Evolutionary conservation across 2,329 filamentous ascomycete genomes (phyloP).

Genomic region (Fusarium praegraminearum): DNA sequence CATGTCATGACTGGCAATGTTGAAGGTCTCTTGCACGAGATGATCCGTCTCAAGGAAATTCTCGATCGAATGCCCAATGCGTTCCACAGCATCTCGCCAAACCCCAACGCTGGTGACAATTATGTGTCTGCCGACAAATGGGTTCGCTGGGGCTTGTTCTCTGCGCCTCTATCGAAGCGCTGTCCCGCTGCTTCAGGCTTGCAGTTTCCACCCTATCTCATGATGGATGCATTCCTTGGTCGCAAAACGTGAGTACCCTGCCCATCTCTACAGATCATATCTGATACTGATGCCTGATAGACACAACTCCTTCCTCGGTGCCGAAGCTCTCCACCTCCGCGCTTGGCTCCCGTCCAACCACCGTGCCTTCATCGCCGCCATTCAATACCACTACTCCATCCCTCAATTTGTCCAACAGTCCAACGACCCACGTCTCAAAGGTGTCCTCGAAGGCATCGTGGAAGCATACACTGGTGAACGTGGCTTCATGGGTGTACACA

Average conservation of each 20-base stretch:
- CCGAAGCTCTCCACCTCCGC: conserved; percentile 64
- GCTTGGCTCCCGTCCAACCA: conserved; percentile 67
- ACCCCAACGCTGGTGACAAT: conserved; percentile 64
- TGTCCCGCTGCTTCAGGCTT: conserved; percentile 64
- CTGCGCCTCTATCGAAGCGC: conserved; percentile 62
- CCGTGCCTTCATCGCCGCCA: conserved; percentile 65
- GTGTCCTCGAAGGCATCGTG: conserved; percentile 66
- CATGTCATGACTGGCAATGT: conserved; percentile 65
- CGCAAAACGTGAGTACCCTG: conserved; percentile 53
- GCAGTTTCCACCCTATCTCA: conserved; percentile 64
- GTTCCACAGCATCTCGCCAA: conserved; percentile 66
- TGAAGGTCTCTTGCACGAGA: conserved; percentile 63
- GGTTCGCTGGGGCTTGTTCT: conserved; percentile 65
- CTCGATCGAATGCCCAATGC: conserved; percentile 66
- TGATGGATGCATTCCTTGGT: conserved; percentile 68
- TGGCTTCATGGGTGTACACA: conserved; percentile 67
- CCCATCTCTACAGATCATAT: fast-evolving
- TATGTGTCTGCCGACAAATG: conserved; percentile 62
- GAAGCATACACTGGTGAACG: conserved; percentile 67
- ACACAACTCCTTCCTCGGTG: conserved; percentile 60
- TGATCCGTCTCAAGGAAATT: conserved; percentile 65
- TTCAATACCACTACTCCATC: conserved; percentile 66
- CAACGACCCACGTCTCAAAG: conserved; percentile 62
- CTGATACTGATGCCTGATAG: conserved; percentile 50
- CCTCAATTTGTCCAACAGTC: conserved; percentile 66